A percentile compares a stretch with the other conserved stretches of the same genome.
phyloP scores from a whole-genome alignment of 768 basidiomycete genomes.

The Mycena amicta region DNA sequence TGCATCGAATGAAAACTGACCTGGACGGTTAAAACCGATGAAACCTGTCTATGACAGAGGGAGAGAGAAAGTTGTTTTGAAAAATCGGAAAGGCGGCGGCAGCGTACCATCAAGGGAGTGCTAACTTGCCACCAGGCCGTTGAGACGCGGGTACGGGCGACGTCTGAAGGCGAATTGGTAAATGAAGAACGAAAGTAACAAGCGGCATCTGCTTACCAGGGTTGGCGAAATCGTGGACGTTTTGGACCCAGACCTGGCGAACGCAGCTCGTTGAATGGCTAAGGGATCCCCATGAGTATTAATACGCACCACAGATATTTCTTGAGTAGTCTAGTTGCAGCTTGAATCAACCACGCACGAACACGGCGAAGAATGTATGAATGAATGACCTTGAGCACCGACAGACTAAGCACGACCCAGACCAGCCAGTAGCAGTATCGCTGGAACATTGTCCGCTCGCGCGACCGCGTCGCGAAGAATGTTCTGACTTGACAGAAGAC shows the following conservation, averaged over 20 bases:
- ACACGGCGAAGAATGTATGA: background rate
- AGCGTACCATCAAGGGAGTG: constrained; percentile 5
- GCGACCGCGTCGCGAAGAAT: background rate
- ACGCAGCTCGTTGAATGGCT: too few species aligned
- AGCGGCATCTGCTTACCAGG: background rate
- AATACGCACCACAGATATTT: background rate
- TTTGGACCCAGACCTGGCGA: constrained; percentile 5
- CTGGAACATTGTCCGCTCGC: background rate
- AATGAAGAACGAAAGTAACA: background rate
- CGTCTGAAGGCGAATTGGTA: background rate
- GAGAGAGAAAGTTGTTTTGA: background rate
- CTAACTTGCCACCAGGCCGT: constrained; percentile 10
- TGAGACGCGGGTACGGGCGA: background rate
- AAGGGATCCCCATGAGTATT: too few species aligned
- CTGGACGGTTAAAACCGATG: constrained; percentile 7
- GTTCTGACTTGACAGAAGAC: constrained; percentile 8
- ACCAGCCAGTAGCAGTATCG: constrained; percentile 12
- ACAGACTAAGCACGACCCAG: background rate
- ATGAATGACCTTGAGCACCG: constrained; percentile 5
- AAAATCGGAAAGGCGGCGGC: background rate
- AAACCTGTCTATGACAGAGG: constrained; percentile 3
- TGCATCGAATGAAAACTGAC: too few species aligned
- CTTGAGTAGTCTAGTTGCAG: background rate
- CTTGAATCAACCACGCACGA: background rate
- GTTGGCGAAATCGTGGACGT: constrained; percentile 4